phyloP scores from a whole-genome alignment of 352 stramenopile genomes.

The Globisporangium emineosum region DNA sequence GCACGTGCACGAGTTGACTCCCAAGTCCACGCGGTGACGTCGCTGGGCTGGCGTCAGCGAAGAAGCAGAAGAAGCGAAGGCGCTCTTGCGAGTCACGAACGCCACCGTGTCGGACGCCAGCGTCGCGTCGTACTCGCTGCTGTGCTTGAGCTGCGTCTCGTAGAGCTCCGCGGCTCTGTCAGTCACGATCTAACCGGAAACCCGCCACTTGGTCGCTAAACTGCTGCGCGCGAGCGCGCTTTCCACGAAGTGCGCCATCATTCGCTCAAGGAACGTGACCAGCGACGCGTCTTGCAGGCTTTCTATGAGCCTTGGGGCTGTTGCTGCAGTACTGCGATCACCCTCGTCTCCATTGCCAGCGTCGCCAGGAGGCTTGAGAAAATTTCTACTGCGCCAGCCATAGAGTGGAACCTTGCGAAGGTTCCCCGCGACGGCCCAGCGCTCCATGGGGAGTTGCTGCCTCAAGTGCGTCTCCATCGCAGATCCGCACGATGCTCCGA shows the following conservation, averaged over 20 bases:
- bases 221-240: background rate
- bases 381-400: background rate
- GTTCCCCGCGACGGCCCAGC: background rate
- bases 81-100: background rate
- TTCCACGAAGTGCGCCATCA: background rate
- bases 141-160: background rate
- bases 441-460: background rate
- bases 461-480: background rate
- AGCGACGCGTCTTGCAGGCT: background rate
- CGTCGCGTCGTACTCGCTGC: background rate
- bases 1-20: background rate
- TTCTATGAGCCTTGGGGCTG: background rate
- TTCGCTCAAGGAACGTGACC: background rate
- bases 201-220: background rate
- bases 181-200: background rate
- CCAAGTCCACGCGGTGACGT: background rate
- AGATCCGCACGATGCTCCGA: background rate
- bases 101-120: background rate
- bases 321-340: no score
- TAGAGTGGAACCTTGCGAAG: background rate
- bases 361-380: background rate
- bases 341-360: no score
- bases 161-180: background rate
- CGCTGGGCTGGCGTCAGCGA: background rate
- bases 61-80: background rate